Evolutionary conservation across 2,329 filamentous ascomycete species (phyloP).

Genomic region (Penicillium sp.): DNA sequence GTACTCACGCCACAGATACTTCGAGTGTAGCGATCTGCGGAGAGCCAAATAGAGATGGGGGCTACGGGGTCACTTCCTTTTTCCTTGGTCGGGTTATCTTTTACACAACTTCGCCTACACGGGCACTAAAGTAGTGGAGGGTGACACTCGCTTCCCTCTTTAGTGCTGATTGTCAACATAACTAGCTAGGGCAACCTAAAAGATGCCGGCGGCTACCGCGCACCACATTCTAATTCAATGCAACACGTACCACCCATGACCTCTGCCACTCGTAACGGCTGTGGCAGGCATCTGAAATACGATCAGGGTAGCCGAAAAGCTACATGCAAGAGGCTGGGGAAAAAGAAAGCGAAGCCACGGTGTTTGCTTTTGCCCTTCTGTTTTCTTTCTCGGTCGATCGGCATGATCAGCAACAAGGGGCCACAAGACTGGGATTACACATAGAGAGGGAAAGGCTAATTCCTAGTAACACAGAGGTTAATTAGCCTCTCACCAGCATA

Average conservation of each 20-base stretch:
- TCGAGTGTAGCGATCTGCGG: constrained; percentile 17
- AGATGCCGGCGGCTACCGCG: constrained; percentile 22
- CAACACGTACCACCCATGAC: constrained; percentile 1
- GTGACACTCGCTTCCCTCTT: neutral
- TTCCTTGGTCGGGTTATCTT: neutral
- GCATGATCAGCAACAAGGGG: constrained; percentile 21
- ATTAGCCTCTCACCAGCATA: constrained; percentile 10
- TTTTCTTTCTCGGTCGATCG: constrained; percentile 12
- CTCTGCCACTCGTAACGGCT: neutral
- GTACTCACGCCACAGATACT: constrained; percentile 9
- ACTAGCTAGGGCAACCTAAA: constrained; percentile 6
- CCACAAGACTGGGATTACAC: neutral
- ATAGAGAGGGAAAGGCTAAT: neutral
- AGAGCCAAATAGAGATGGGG: constrained; percentile 13
- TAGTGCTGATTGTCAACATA: neutral
- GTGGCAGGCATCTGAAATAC: neutral
- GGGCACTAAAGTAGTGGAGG: neutral
- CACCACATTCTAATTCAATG: constrained; percentile 4
- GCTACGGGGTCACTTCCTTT: neutral
- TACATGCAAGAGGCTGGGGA: neutral
- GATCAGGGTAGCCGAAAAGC: neutral
- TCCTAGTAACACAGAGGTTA: neutral
- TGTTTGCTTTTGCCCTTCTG: constrained; percentile 18
- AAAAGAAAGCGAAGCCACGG: constrained; percentile 1
- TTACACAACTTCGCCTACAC: neutral